phyloP scores from a whole-genome alignment of 192 early-diverging fungal genomes.

The Chytriomyces sp. region DNA sequence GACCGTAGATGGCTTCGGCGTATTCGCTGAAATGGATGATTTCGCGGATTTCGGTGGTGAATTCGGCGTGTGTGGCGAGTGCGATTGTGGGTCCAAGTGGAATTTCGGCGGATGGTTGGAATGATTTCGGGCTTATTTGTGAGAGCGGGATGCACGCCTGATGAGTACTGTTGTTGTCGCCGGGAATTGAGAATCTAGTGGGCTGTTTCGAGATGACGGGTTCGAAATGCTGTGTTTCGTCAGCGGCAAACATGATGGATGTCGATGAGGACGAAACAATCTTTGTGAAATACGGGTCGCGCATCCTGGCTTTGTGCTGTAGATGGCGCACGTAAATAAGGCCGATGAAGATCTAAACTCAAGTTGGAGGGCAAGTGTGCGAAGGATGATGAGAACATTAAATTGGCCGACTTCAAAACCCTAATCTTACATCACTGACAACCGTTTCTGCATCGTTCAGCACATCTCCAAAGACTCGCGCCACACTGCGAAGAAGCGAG shows the following conservation, averaged over 20 bases:
- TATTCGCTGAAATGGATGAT: constrained; percentile 47
- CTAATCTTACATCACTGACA: constrained; percentile 39
- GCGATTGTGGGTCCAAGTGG: background rate
- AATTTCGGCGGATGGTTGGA: background rate
- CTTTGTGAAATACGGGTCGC: too few species aligned
- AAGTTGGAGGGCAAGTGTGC: background rate
- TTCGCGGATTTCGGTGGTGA: constrained; percentile 33
- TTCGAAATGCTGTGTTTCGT: background rate
- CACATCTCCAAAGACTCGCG: constrained; percentile 51
- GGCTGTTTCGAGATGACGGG: too few species aligned
- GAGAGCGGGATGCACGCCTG: background rate
- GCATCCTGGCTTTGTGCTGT: constrained; percentile 22
- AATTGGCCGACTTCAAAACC: background rate
- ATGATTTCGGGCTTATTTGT: background rate
- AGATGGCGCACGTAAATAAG: constrained; percentile 42
- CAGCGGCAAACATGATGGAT: background rate
- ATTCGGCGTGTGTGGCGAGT: background rate
- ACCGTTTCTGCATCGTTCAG: constrained; percentile 48
- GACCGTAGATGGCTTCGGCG: constrained; percentile 55
- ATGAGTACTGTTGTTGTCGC: background rate
- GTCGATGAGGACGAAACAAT: background rate
- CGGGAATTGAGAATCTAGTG: too few species aligned
- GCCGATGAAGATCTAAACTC: constrained; percentile 42
- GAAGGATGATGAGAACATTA: background rate
- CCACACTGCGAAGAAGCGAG: constrained; percentile 48